Conservation (phyloP, 768 basidiomycete species). For the Kockovaella imperatae region DNA sequence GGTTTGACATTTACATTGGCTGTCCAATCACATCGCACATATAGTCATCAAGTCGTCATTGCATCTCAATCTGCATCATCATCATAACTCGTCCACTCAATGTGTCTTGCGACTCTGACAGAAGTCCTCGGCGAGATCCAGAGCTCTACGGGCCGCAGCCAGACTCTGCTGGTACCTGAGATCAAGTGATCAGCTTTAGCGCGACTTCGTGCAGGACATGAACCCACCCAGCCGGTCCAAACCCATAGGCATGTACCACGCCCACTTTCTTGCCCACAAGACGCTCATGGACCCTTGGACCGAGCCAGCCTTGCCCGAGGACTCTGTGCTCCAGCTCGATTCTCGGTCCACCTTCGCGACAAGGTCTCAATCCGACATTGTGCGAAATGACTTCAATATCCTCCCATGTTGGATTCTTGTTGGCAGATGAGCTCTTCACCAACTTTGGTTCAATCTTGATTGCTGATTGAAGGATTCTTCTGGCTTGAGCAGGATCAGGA, state of each 20-base stretch:
- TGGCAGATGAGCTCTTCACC: no score
- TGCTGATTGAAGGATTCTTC: conserved; percentile 48
- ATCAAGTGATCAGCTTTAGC: no score
- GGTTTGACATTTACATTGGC: no score
- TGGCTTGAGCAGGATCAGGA: conserved; percentile 48
- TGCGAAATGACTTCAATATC: conserved; percentile 51
- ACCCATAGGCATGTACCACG: conserved; percentile 57
- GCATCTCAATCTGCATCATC: no score
- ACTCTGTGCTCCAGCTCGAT: conserved; percentile 51
- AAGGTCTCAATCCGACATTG: conserved; percentile 58
- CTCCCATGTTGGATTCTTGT: conserved; percentile 42
- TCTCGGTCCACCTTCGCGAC: conserved; percentile 53
- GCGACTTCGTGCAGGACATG: no score
- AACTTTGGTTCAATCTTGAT: conserved; percentile 47
- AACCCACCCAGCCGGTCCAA: conserved; percentile 44
- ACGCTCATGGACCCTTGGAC: conserved; percentile 18
- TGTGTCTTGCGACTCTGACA: no score
- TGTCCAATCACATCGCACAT: no score
- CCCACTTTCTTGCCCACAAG: conserved; percentile 19
- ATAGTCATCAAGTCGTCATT: no score
- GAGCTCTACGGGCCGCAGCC: no score
- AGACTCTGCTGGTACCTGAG: no score
- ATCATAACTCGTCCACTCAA: no score
- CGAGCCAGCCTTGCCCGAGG: conserved; percentile 10
- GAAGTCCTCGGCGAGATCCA: no score